Base-by-base conservation (phyloP, 2,329 filamentous ascomycete species). In the Cladophialophora bantiana region DNA sequence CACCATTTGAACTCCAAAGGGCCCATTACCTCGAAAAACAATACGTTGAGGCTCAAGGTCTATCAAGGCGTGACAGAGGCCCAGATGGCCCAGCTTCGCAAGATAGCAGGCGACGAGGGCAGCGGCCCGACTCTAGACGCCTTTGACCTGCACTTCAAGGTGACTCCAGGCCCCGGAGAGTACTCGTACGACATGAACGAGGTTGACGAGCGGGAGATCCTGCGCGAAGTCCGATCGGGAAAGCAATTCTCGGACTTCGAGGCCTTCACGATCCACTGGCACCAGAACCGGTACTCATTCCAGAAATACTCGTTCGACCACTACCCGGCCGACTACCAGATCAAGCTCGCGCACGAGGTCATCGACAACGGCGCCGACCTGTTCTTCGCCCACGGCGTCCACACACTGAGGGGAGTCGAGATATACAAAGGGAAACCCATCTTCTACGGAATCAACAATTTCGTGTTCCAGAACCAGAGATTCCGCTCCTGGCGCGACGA, bases 201-300 rank as follows among this genome's bases (percentile, higher is more conserved):
- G 31, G 26, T 20, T 9, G 58, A 60, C 31, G 32, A 35, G 40
- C 58, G 58, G 4, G 58, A 60, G 31, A 60, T 60, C n/a, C 42
- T 60, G 6, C 42, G 58, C 15, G 58, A 60, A 20, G 45, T 60
- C 7, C 55, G 55, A 7, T 31, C 35, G 3, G 36, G 55, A 3
- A 58, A 58, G 38, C 55, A 58, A 9, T 58, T 45, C 55, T 32
- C 36, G 12, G 55, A 58, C 55, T 58, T 58, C 36, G 35, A n/a
- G 55, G 55, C 55, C 12, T 58, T 58, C 36, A 58, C 55, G 38
- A 58, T 58, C 55, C 55, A 58, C 36, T 58, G 55, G 55, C 55
- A 58, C 20, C 35, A 40, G 38, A 58, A 58, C 36, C 55, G 55
- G 20, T 58, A 13, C 38, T 26, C 55, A 20, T 58, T 58, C 55